Base-by-base conservation (phyloP, 2,329 filamentous ascomycete species). In the Ceratocystis huliohia region DNA sequence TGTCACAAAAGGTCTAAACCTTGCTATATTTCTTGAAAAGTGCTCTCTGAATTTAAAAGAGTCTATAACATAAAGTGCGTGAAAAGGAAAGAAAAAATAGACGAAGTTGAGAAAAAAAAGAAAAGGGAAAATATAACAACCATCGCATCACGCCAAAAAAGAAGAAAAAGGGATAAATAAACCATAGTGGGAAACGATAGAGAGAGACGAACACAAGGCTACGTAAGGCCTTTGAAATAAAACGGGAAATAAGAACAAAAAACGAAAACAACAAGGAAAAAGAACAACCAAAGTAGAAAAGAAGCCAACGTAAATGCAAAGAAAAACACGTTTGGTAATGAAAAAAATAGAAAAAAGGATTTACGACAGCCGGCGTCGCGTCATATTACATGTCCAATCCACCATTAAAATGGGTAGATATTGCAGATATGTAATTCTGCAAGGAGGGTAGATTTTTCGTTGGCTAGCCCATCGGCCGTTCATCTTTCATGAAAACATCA, bases 381-480 rank as follows among this genome's bases (percentile, higher is more conserved):
- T 64, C 65, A 65, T 50, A 53, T 64, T 66, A 62, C 56, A 57
- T 30, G 45, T 41, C 56, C 33, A 45, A 63, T 53, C 28, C 28
- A 25, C 56, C n/a, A 25, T 33, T 17, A 46, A 41, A 25, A 44
- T 48, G 45, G 44, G 20, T 15, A 63, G 59, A 62, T 20, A 25
- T 44, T 48, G 53, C 64, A 65, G 50, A 65, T 22, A 46, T 44
- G 37, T 45, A 41, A 53, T 77, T 77, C 2, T 79, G 79, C 59
- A 78, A 79, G 70, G 76, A 79, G 64, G 72, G 72, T 41, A 78
- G 77, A 48, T 33, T 22, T 66, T 65, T 33, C 37, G 61, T 63
- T 33, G 59, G 61, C 50, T 50, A 63, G 46, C 44, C 46, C 25
- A 63, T 50, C 46, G 37, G 53, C 62, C 56, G 44, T 63, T n/a